phyloP scores from a whole-genome alignment of 1,284 basidiomycete genomes.

The Apiotrichum gamsii region DNA sequence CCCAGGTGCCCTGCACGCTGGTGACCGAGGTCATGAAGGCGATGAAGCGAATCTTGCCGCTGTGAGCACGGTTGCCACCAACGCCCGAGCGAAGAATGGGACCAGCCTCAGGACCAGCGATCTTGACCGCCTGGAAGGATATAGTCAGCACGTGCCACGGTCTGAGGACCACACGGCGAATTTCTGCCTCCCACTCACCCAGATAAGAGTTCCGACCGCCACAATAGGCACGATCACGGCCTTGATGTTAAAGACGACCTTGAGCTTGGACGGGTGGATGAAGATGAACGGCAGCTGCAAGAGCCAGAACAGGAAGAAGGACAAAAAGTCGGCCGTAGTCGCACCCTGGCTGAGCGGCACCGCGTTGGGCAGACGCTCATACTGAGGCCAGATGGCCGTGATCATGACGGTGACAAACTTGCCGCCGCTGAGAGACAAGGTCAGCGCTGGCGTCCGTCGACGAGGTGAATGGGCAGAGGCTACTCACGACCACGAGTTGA shows the following conservation, averaged over 20 bases:
- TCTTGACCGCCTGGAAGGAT: slow-evolving; percentile 53
- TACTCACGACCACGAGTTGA: slow-evolving; percentile 53
- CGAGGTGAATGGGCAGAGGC: too few species aligned
- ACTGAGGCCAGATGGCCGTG: slow-evolving; percentile 70
- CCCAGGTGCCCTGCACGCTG: slow-evolving; percentile 35
- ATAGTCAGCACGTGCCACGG: too few species aligned
- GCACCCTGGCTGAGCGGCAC: slow-evolving; percentile 58
- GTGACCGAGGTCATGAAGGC: slow-evolving; percentile 37
- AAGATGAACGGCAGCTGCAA: slow-evolving; percentile 58
- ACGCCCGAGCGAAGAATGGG: slow-evolving; percentile 48
- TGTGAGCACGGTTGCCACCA: slow-evolving; percentile 18
- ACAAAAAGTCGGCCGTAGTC: slow-evolving; percentile 56
- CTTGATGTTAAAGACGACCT: slow-evolving; percentile 65
- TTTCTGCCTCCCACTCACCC: slow-evolving; percentile 55
- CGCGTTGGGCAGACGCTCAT: slow-evolving; percentile 58
- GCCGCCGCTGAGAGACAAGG: slow-evolving; percentile 14
- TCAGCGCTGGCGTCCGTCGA: too few species aligned
- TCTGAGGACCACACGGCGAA: too few species aligned
- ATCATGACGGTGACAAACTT: slow-evolving; percentile 54
- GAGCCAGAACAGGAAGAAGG: slow-evolving; percentile 72
- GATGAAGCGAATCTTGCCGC: slow-evolving; percentile 30
- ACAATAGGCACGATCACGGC: slow-evolving; percentile 58
- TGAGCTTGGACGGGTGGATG: slow-evolving; percentile 66
- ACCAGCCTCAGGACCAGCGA: slow-evolving; percentile 60
- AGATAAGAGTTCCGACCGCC: slow-evolving; percentile 65